Percentiles rank a stretch among this genome's conserved stretches.
phyloP scores from a whole-genome alignment of 305 asterid species.

The Solanum hybrid region DNA sequence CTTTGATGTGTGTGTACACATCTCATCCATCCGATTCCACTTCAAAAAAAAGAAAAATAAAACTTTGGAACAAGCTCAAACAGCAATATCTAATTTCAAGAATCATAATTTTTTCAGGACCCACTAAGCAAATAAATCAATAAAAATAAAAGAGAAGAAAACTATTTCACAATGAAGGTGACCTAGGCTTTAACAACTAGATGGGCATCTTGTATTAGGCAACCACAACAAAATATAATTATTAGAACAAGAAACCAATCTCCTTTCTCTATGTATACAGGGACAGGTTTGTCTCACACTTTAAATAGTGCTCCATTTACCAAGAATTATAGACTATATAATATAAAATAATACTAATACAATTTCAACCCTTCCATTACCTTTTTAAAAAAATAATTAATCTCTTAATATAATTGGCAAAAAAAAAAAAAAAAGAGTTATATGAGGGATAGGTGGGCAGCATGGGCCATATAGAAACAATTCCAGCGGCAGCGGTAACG shows the following conservation, averaged over 20 bases:
- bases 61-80: not conserved
- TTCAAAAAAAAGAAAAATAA: not conserved
- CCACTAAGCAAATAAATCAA: constrained; percentile 1
- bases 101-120: constrained; percentile 10
- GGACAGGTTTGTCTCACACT: constrained; percentile 7
- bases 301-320: constrained; percentile 10
- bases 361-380: not conserved
- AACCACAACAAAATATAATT: not conserved
- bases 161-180: constrained; percentile 7
- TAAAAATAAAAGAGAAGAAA: not conserved
- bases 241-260: constrained; percentile 11
- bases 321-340: not conserved
- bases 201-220: constrained; percentile 1
- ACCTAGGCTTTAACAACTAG: constrained; percentile 1
- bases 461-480: constrained; percentile 15
- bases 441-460: constrained; percentile 2
- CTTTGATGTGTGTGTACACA: not conserved
- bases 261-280: constrained; percentile 6
- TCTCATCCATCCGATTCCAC: not conserved
- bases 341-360: not conserved
- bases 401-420: not conserved
- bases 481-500: constrained; percentile 25
- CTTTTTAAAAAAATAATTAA: not conserved
- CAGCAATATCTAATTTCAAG: constrained; percentile 11
- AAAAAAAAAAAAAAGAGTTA: not conserved